Percentiles rank a stretch among this genome's conserved stretches.
phyloP scores from a whole-genome alignment of 2,329 filamentous ascomycete species.

The Apiospora marii region DNA sequence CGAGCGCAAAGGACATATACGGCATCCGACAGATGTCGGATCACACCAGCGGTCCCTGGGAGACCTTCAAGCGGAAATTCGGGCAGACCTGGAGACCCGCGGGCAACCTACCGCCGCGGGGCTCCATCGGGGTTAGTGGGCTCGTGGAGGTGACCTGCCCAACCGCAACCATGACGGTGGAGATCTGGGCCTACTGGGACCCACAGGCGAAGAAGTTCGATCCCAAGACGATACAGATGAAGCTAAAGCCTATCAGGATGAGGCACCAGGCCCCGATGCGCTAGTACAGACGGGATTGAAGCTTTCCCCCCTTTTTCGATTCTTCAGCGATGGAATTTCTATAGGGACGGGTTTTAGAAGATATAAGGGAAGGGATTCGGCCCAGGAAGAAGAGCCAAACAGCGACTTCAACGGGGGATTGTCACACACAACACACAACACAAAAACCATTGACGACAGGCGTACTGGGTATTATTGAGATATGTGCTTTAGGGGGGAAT shows the following conservation, averaged over 20 bases:
- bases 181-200: constrained; percentile 63
- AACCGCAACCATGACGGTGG: constrained; percentile 55
- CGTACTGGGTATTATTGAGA: constrained; percentile 20
- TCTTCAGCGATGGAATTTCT: constrained; percentile 1
- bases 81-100: constrained; percentile 56
- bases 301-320: background rate
- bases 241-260: constrained; percentile 6
- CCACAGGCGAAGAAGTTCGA: constrained; percentile 60
- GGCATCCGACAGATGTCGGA: constrained; percentile 37
- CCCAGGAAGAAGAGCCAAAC: background rate
- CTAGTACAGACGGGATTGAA: background rate
- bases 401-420: constrained; percentile 1
- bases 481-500: background rate
- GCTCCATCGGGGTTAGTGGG: constrained; percentile 61
- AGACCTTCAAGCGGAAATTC: constrained; percentile 1
- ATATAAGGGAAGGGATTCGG: background rate
- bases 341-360: constrained; percentile 1
- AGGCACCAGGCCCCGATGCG: background rate
- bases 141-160: constrained; percentile 60
- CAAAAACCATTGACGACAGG: constrained; percentile 2
- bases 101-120: constrained; percentile 54
- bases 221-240: constrained; percentile 2
- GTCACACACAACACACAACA: background rate
- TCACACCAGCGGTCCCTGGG: constrained; percentile 32
- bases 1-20: constrained; percentile 41